Conservation (phyloP, 2,329 filamentous ascomycete genomes). For the Hypomyces rosellus region DNA sequence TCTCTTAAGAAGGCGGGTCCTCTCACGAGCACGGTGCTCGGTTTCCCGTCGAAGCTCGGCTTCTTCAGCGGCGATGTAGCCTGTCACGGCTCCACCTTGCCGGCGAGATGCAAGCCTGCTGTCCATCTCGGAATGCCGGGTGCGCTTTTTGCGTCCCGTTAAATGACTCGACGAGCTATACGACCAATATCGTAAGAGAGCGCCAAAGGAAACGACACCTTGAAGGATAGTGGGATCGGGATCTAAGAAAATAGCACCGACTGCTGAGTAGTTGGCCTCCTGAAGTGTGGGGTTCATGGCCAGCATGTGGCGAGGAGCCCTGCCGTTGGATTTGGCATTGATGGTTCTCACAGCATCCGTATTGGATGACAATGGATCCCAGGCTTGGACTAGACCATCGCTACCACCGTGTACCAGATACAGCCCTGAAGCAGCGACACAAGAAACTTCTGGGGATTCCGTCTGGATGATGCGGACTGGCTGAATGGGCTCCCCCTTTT, state of each 20-base stretch:
- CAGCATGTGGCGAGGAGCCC: constrained; percentile 67
- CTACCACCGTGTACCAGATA: constrained; percentile 91
- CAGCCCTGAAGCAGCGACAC: constrained; percentile 73
- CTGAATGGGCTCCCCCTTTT: constrained; percentile 41
- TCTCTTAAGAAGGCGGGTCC: constrained; percentile 63
- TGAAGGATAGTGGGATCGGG: constrained; percentile 80
- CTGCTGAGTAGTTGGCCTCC: constrained; percentile 71
- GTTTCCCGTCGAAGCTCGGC: constrained; percentile 72
- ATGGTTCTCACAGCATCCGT: constrained; percentile 75
- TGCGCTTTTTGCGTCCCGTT: constrained; percentile 69
- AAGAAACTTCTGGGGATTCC: constrained; percentile 81
- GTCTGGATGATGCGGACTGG: constrained; percentile 82
- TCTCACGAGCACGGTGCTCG: constrained; percentile 58
- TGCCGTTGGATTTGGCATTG: constrained; percentile 75
- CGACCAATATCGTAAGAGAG: constrained; percentile 85
- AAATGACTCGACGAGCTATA: constrained; percentile 80
- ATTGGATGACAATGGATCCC: constrained; percentile 87
- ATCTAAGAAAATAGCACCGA: constrained; percentile 78
- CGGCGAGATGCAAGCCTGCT: constrained; percentile 45
- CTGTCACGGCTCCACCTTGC: constrained; percentile 62
- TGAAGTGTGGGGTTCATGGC: constrained; percentile 51
- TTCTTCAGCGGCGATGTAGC: constrained; percentile 82
- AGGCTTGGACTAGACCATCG: constrained; percentile 90
- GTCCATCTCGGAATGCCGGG: constrained; percentile 56
- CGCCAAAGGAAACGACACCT: constrained; percentile 81